Base-by-base conservation (phyloP, 192 early-diverging fungal genomes). In the Gigaspora rosea region DNA sequence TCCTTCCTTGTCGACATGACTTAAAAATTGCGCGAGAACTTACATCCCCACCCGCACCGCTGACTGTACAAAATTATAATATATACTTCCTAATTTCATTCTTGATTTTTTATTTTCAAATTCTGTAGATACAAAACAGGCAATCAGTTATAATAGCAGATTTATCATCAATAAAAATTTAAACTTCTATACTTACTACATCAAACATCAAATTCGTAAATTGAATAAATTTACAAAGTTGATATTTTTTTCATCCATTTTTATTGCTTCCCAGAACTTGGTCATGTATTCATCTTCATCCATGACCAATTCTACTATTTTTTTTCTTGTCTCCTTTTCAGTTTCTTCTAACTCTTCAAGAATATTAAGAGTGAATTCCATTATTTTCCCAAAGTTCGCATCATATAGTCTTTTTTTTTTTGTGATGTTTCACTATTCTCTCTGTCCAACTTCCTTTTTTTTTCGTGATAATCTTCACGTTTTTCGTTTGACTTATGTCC, bases 321-420 rank as follows among this genome's bases (percentile, higher is more conserved):
- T 71, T 52, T 52, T 71, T 50, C 22, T 73, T 10, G 46, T n/a
- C 41, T 20, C 41, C 4, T 73, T 58, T 32, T 59, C 27, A 20
- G 54, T 73, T 58, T 73, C 71, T 58, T 57, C 32, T 18, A 73
- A 41, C 22, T 73, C 56, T 58, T 59, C 71, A 73, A 73, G 54
- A 58, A 59, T 20, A 59, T 73, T 36, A 73, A 73, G 16, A 15
- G 51, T 18, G 18, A 73, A 73, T 18, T 59, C 71, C 2, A 16
- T 48, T 58, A 59, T 61, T 59, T 57, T 73, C 36, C 32, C 36
- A 61, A 73, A 18, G 59, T 73, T 46, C 36, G n/a, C 36, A 59
- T 73, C 56, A 46, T 20, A 12, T 59, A 57, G n/a, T 59, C 51
- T n/a, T 73, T 70, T 1, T 70, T 73, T 73, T 73, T 73, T 57